Evolutionary conservation across 306 rosid genomes (phyloP), one percentile per base, ranked within the genome.

Genomic region (Fragaria ananassa): DNA sequence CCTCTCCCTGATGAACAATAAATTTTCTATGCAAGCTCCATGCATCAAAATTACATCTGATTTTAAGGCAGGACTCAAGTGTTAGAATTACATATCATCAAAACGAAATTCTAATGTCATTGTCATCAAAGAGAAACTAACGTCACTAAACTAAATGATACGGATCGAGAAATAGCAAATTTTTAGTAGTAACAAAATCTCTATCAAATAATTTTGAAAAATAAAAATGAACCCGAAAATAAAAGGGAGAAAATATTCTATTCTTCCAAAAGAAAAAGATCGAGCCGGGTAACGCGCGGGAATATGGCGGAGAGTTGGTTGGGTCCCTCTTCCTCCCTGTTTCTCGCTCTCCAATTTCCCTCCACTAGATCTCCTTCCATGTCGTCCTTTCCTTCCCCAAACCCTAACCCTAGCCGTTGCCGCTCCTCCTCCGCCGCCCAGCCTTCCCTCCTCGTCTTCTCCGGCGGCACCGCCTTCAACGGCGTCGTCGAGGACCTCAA

Each of bases 391-490:
- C 83, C 62, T 62, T 71, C 90, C 50, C 76, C 82, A 0, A 84
- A 53, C 51, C 81, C 72, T 44, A 61, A 27, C 66, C 63, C 63
- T 21, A 71, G 41, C 19, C 87, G 84, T 23, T 80, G 82, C 82
- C 84, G 83, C 73, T 81, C 74, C 80, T 87, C 54, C 25, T 23
- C 25, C 47, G 51, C 82, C 53, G 61, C 76, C 29, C 86, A 79
- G 58, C 95, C 95, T 3, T 78, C 97, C 4, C 63, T 94, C 74
- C 96, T 94, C 70, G 97, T 94, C 86, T 94, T 94, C 75, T 94
- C 68, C 41, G 97, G 97, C 8, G 98, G 98, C 2, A 94, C 96
- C 11, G 98, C 98, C 29, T 91, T 94, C 81, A 94, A 94, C 84
- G 95, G 98, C 79, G 91, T 94, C 49, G 91, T 87, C 19, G 95